Base-by-base conservation (phyloP, 2,329 filamentous ascomycete genomes). In the Claviceps arundinis region DNA sequence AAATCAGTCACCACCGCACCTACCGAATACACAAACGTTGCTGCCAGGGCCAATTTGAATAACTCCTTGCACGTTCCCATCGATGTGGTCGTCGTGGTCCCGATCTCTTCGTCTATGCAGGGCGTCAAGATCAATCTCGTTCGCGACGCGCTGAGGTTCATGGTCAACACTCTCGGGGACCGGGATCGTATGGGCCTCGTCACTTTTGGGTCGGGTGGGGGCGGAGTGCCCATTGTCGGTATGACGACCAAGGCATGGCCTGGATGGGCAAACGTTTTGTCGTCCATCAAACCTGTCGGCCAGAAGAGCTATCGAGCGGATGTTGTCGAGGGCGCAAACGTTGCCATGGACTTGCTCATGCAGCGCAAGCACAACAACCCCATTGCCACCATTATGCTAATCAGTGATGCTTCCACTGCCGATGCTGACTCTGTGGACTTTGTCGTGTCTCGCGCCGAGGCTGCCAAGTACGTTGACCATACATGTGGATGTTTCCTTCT, bases 321-420 rank as follows among this genome's bases (percentile, higher is more conserved):
- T 70, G 90, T 97, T 14, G 91, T 98, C 2, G 93, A 98, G 65
- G 93, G 93, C 30, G 93, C 91, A 37, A 98, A 97, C 61, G 89
- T 96, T 49, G 93, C 93, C 47, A 97, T 98, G 93, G 93, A 98
- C 66, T 72, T 98, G 52, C 77, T 98, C 53, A 98, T 98, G 93
- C 90, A 96, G 70, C 84, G 93, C 60, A 95, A 95, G 70, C 88
- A 90, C 60, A 91, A 86, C 68, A 98, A 97, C 64, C 89, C 93
- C 0, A 85, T 98, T 50, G 91, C 93, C 1, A 91, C 89, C 11
- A 97, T 98, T 60, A 80, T 98, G 68, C 77, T 98, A 57, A 97
- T 98, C 66, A 97, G 93, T 71, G 93, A 98, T 65, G 95, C 93
- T 0, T 94, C 91, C 3, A 95, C 88, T 3, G 91, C 90, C 0